Percentiles rank a stretch among this genome's conserved stretches.
phyloP scores from a whole-genome alignment of 2,329 filamentous ascomycete species.

The Ophiostoma populinum region DNA sequence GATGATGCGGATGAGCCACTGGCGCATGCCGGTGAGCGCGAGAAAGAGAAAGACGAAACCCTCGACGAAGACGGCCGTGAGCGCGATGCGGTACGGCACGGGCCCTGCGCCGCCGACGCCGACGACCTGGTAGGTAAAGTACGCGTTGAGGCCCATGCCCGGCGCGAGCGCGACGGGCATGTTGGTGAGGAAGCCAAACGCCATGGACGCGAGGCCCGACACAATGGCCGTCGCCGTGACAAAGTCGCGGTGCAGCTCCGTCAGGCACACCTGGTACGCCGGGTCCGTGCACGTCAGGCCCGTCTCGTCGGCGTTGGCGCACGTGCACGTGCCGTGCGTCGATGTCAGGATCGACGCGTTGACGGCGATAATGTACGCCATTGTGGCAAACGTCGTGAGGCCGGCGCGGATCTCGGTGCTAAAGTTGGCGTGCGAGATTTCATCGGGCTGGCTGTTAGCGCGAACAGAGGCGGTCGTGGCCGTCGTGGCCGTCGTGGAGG shows the following conservation, averaged over 20 bases:
- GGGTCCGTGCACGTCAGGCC: constrained; percentile 16
- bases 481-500: no score
- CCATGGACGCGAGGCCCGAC: constrained; percentile 54
- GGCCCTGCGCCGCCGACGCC: constrained; percentile 38
- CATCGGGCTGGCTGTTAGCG: constrained; percentile 27
- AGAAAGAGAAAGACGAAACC: constrained; percentile 47
- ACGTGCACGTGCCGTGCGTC: constrained; percentile 62
- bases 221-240: constrained; percentile 74
- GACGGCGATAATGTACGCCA: constrained; percentile 73
- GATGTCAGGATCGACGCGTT: constrained; percentile 55
- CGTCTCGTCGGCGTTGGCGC: constrained; percentile 16
- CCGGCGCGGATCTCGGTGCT: constrained; percentile 66
- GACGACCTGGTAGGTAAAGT: constrained; percentile 51
- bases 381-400: constrained; percentile 62
- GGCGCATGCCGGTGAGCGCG: constrained; percentile 50
- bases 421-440: constrained; percentile 52
- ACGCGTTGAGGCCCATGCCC: constrained; percentile 51
- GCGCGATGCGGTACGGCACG: constrained; percentile 40
- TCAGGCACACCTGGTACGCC: constrained; percentile 2
- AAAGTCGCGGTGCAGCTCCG: constrained; percentile 54
- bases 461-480: no score
- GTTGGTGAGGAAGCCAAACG: constrained; percentile 68
- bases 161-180: constrained; percentile 61
- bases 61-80: constrained; percentile 48
- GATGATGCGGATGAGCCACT: constrained; percentile 53